A percentile compares a stretch with the other conserved stretches of the same genome.
Conservation (phyloP, 225 moss, liverwort and hornwort genomes). For the Antitrichia curtipendula region DNA sequence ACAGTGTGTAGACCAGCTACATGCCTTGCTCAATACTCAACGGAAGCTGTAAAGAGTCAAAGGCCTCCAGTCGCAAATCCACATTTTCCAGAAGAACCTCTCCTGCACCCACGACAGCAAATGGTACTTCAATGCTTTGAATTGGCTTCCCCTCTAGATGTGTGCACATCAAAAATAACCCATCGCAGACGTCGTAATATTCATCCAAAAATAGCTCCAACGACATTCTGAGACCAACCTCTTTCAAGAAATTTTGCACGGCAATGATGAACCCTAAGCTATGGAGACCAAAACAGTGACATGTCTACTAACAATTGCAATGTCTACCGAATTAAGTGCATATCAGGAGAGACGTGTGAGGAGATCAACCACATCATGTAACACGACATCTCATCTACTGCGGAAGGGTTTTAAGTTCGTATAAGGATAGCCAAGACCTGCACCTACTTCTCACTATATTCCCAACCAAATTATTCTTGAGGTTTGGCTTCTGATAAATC, state of each 20-base stretch:
- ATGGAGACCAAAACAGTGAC: background rate
- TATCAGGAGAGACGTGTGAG: background rate
- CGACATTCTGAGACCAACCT: background rate
- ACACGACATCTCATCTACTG: background rate
- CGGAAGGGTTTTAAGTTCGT: background rate
- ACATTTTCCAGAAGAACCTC: conserved; percentile 87
- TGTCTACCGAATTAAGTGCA: background rate
- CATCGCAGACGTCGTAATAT: background rate
- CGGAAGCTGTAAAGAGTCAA: conserved; percentile 86
- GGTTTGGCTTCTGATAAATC: background rate
- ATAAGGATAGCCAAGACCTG: background rate
- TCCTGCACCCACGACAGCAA: conserved; percentile 43
- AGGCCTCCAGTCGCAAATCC: conserved; percentile 90
- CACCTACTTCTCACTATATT: background rate
- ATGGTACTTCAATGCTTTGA: background rate
- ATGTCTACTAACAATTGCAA: background rate
- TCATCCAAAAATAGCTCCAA: background rate
- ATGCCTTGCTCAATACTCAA: conserved; percentile 82
- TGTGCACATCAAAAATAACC: background rate
- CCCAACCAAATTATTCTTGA: background rate
- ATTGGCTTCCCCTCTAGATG: background rate
- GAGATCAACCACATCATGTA: background rate
- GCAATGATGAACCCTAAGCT: background rate
- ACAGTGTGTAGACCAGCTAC: background rate
- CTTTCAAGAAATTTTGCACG: background rate